A percentile compares a stretch with the other conserved stretches of the same genome.
These are phyloP conservation scores for Nakaseomyces glabratus DNA, from an alignment of 1,139 yeast genomes.

Conservation along the genomic window DNA sequence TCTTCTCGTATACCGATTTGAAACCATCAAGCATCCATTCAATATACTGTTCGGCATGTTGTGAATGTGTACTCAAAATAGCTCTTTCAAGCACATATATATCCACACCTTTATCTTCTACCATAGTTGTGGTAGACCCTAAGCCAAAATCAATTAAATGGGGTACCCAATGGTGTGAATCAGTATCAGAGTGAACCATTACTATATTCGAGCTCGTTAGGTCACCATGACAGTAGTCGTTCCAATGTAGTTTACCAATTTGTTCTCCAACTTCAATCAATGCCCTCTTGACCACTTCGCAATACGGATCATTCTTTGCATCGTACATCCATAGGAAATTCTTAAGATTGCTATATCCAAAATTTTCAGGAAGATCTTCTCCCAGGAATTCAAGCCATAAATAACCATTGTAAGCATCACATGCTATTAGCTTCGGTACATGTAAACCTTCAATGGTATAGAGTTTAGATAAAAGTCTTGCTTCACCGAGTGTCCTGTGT, in stretches of 20 bases:
- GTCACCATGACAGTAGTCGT: constrained; percentile 89
- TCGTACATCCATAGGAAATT: constrained; percentile 64
- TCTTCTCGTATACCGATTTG: constrained; percentile 34
- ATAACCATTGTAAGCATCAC: constrained; percentile 70
- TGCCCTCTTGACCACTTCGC: constrained; percentile 35
- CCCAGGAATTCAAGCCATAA: constrained; percentile 86
- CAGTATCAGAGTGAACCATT: constrained; percentile 31
- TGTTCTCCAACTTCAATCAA: constrained; percentile 53
- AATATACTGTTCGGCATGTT: constrained; percentile 53
- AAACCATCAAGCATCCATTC: constrained; percentile 73
- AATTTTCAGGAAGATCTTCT: constrained; percentile 38
- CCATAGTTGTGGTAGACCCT: constrained; percentile 57
- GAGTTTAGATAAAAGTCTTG: constrained; percentile 62
- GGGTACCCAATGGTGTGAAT: constrained; percentile 39
- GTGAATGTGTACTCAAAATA: constrained; percentile 80
- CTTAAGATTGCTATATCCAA: constrained; percentile 49
- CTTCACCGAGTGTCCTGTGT: constrained; percentile 76
- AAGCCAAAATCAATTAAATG: constrained; percentile 87
- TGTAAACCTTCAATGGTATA: constrained; percentile 42
- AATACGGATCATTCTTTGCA: constrained; percentile 26
- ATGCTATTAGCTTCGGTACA: constrained; percentile 62
- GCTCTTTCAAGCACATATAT: constrained; percentile 91
- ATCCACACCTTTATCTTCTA: constrained; percentile 95
- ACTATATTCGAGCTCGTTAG: constrained; percentile 84
- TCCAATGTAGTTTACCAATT: constrained; percentile 63